phyloP scores from a whole-genome alignment of 176 grass and related monocot species.

The Eleusine coracana region DNA sequence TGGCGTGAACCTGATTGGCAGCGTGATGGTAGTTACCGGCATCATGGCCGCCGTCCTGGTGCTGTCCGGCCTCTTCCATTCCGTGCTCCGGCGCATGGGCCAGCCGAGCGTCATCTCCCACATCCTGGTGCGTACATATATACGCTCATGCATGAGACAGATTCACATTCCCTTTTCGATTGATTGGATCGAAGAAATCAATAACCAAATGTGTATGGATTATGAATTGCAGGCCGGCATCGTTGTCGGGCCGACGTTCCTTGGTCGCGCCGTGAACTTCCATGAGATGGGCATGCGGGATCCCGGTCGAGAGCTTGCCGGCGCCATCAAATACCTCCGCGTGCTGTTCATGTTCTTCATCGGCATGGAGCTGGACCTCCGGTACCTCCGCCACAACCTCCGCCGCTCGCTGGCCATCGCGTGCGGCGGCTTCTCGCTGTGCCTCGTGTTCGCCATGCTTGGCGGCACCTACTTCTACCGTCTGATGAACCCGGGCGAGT shows the following conservation, averaged over 20 bases:
- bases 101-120: constrained; percentile 75
- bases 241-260: constrained; percentile 50
- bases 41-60: constrained; percentile 49
- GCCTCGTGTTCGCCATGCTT: constrained; percentile 31
- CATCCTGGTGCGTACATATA: constrained; percentile 39
- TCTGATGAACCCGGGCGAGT: constrained; percentile 19
- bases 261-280: constrained; percentile 34
- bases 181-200: neutral
- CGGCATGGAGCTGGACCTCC: constrained; percentile 67
- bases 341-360: constrained; percentile 73
- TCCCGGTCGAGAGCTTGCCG: constrained; percentile 23
- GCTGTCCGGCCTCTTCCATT: constrained; percentile 57
- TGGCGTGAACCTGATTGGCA: constrained; percentile 39
- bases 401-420: constrained; percentile 46
- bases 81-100: constrained; percentile 52
- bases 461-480: constrained; percentile 36
- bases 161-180: no score
- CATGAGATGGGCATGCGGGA: constrained; percentile 8
- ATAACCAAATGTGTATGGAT: neutral
- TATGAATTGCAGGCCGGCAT: constrained; percentile 43
- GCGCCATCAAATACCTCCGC: constrained; percentile 37
- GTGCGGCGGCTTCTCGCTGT: constrained; percentile 28
- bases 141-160: no score
- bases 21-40: constrained; percentile 43
- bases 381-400: constrained; percentile 53